phyloP scores from a whole-genome alignment of 176 grass and related monocot genomes.

The Oryza meridionalis region DNA sequence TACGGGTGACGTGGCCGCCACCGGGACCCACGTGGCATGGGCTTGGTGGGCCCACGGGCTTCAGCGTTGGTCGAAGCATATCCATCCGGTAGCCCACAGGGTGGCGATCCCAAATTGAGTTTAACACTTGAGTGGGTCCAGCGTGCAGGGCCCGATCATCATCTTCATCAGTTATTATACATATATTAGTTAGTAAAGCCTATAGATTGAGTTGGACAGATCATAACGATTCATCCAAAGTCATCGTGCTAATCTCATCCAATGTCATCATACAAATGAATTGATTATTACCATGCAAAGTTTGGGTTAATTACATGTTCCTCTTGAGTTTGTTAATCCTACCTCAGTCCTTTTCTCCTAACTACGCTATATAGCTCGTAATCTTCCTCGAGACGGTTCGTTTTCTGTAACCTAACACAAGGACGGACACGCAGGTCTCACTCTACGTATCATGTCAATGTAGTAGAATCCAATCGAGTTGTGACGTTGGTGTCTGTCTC shows the following conservation, averaged over 20 bases:
- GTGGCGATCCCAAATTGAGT: not conserved
- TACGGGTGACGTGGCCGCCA: not conserved
- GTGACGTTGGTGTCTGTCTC: not conserved
- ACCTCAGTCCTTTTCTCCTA: not conserved
- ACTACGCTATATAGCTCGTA: not conserved
- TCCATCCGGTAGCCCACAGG: not conserved
- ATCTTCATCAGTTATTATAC: not conserved
- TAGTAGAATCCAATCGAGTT: not conserved
- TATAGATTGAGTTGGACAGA: not conserved
- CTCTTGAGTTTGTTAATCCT: not conserved
- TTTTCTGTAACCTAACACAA: not conserved
- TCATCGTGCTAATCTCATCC: not conserved
- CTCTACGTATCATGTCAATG: not conserved
- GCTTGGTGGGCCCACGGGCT: constrained; percentile 4
- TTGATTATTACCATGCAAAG: not conserved
- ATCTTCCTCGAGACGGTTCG: not conserved
- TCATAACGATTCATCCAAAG: not conserved
- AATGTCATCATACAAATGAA: not conserved
- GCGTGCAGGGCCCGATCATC: not conserved
- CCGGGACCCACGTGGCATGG: not conserved
- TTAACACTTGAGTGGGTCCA: not conserved
- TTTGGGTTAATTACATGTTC: not conserved
- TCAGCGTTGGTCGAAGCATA: not conserved
- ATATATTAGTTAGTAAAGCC: too few species aligned
- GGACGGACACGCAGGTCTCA: not conserved